Evolutionary conservation across 495 filamentous ascomycete genomes (phyloP).

Genomic region (Mytilinidion resinicola): DNA sequence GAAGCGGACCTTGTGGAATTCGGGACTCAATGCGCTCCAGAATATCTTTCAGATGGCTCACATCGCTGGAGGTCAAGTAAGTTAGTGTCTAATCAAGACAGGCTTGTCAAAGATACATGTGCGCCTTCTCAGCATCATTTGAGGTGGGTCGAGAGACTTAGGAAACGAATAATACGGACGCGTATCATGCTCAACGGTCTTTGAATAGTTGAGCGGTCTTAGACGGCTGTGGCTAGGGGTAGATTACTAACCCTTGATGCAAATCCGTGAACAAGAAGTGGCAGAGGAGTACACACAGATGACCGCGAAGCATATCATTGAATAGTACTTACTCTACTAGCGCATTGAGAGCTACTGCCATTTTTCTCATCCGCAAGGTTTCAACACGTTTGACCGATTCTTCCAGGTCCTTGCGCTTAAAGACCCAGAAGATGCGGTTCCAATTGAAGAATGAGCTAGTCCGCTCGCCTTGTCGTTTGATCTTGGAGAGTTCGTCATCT

Average conservation of each 20-base stretch:
- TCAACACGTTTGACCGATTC: conserved; percentile 14
- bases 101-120: neutral
- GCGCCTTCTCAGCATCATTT: too few species aligned
- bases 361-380: conserved; percentile 19
- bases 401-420: conserved; percentile 15
- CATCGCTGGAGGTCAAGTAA: conserved; percentile 1
- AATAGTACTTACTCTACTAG: conserved; percentile 7
- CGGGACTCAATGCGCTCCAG: conserved; percentile 13
- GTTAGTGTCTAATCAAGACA: neutral
- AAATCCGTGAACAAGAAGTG: too few species aligned
- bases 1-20: conserved; percentile 9
- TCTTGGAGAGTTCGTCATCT: conserved; percentile 10
- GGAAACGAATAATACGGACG: too few species aligned
- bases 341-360: conserved; percentile 14
- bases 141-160: too few species aligned
- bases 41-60: conserved; percentile 7
- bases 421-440: conserved; percentile 12
- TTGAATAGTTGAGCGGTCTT: too few species aligned
- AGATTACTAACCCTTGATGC: too few species aligned
- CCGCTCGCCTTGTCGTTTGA: conserved; percentile 7
- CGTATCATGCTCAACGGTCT: too few species aligned
- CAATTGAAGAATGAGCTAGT: conserved; percentile 10
- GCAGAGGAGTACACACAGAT: too few species aligned
- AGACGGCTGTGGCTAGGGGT: too few species aligned
- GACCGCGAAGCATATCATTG: too few species aligned